These are phyloP conservation scores for Melaleuca quinquenervia DNA, from an alignment of 345 rosid species.

Conservation along the genomic window DNA sequence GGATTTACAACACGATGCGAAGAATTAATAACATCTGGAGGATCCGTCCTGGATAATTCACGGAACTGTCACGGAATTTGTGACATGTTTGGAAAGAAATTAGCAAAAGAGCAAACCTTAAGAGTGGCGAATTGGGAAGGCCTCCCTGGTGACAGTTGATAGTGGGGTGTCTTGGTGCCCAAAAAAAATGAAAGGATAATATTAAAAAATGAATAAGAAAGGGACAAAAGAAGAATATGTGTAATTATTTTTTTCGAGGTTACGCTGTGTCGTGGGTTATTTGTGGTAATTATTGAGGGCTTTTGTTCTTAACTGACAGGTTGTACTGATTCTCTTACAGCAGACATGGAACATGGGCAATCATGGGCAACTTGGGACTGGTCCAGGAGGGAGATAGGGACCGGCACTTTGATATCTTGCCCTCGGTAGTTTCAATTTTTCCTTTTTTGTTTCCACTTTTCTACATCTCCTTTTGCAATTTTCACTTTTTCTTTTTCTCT, in stretches of 20 bases:
- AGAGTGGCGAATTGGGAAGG: background rate
- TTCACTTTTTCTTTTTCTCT: background rate
- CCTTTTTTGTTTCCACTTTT: background rate
- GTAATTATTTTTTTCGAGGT: background rate
- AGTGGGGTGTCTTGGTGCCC: background rate
- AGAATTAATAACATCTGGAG: background rate
- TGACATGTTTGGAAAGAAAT: background rate
- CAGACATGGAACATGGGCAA: conserved; percentile 23
- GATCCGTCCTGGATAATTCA: background rate
- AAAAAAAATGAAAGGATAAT: background rate
- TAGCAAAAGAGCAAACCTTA: background rate
- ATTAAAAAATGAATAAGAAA: background rate
- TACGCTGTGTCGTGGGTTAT: background rate
- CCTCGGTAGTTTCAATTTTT: background rate
- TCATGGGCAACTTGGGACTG: background rate
- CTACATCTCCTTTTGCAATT: background rate
- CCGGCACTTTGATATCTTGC: background rate
- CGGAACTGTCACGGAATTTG: background rate
- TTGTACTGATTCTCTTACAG: conserved; percentile 10
- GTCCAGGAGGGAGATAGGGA: background rate
- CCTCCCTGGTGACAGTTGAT: background rate
- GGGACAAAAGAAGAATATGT: background rate
- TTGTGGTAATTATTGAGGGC: background rate
- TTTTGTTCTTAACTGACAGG: conserved; percentile 16
- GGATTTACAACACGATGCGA: background rate